These are phyloP conservation scores for Artomyces pyxidatus DNA, from an alignment of 768 basidiomycete species.

Conservation along the genomic window DNA sequence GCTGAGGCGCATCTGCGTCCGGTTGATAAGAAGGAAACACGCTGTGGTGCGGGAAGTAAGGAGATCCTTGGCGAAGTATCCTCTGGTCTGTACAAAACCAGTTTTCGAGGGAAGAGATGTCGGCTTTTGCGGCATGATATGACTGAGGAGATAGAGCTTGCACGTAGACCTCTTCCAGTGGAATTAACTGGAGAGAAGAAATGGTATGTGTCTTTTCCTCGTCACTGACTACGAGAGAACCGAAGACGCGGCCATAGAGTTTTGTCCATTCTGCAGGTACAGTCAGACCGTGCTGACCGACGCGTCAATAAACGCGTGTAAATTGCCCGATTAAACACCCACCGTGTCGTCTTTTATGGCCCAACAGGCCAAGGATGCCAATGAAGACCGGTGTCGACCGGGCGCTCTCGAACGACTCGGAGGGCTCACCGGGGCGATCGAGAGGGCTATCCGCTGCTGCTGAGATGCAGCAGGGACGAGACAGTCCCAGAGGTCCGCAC, in stretches of 20 bases:
- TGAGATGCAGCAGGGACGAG: not conserved
- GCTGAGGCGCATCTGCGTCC: not conserved
- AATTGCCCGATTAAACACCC: conserved; percentile 1
- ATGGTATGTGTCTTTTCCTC: conserved; percentile 8
- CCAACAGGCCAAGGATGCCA: conserved; percentile 26
- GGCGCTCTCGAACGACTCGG: not conserved
- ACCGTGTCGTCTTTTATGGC: conserved; percentile 32
- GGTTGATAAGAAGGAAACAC: not conserved
- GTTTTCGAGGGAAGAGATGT: conserved; percentile 16
- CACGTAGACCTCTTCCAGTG: conserved; percentile 19
- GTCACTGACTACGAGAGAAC: not conserved
- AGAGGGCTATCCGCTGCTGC: conserved; percentile 1
- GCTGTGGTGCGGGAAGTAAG: conserved; percentile 25
- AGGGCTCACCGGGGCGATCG: conserved; percentile 2
- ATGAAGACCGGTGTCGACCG: conserved; percentile 1
- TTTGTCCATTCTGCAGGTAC: conserved; percentile 3
- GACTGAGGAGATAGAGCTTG: conserved; percentile 18
- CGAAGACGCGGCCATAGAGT: conserved; percentile 2
- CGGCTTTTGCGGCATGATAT: conserved; percentile 15
- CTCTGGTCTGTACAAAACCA: conserved; percentile 16
- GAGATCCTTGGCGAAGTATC: conserved; percentile 48
- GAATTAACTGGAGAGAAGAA: conserved; percentile 11
- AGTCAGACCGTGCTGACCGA: conserved; percentile 9
- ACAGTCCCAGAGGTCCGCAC: not conserved
- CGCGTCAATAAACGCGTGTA: not conserved